These are phyloP conservation scores for Neocatenulostroma microsporum DNA, from an alignment of 2,329 filamentous ascomycete genomes.

Conservation along the genomic window DNA sequence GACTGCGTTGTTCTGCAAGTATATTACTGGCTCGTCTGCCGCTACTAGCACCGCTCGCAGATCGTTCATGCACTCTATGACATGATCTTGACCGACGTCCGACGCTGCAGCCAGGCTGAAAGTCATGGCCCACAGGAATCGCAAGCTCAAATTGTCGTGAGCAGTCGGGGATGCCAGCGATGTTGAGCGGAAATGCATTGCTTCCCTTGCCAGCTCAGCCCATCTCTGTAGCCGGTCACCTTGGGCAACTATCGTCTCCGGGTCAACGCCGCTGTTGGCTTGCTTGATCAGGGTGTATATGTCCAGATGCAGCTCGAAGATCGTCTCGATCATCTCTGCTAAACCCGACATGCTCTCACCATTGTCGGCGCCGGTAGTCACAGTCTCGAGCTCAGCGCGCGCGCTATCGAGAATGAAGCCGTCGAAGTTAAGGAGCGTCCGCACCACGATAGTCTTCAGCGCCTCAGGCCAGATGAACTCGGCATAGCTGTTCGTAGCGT, in stretches of 20 bases:
- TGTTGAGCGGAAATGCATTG: slow-evolving; percentile 37
- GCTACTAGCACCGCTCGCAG: slow-evolving; percentile 48
- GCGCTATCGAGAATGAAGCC: slow-evolving; percentile 40
- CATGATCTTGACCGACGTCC: slow-evolving; percentile 50
- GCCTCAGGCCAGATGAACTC: slow-evolving; percentile 48
- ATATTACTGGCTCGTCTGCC: slow-evolving; percentile 45
- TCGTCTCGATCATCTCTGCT: slow-evolving; percentile 49
- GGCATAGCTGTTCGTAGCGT: slow-evolving; percentile 38
- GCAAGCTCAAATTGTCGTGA: slow-evolving; percentile 43
- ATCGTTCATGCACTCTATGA: slow-evolving; percentile 56
- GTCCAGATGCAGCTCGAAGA: slow-evolving; percentile 62
- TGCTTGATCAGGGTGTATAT: slow-evolving; percentile 56
- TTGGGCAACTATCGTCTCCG: slow-evolving; percentile 45
- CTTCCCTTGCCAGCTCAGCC: slow-evolving; percentile 50
- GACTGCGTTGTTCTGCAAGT: slow-evolving; percentile 72
- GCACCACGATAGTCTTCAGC: slow-evolving; percentile 48
- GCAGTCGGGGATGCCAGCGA: slow-evolving; percentile 8
- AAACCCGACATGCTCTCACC: slow-evolving; percentile 19
- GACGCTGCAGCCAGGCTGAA: slow-evolving; percentile 53
- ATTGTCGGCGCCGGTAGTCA: not conserved
- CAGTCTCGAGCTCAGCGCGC: not conserved
- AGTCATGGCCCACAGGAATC: slow-evolving; percentile 60
- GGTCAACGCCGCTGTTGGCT: slow-evolving; percentile 49
- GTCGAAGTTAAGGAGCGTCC: slow-evolving; percentile 48
- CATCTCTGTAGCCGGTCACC: slow-evolving; percentile 54